Base-by-base conservation (phyloP, 2,329 filamentous ascomycete species). In the Emydomyces testavorans region DNA sequence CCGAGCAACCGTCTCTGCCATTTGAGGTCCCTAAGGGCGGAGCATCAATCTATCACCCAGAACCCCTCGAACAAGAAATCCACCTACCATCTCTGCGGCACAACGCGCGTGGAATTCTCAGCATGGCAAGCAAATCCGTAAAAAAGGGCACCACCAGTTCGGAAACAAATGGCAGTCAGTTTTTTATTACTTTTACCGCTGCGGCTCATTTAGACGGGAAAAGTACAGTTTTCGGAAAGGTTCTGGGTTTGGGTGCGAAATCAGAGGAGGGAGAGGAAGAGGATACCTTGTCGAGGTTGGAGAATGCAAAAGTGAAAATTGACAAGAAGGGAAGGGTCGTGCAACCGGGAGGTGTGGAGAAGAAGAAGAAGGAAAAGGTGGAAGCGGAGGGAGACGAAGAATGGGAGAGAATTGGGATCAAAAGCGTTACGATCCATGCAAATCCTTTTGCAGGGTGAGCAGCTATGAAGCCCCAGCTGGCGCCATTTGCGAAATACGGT, bases 141-240 rank as follows among this genome's bases (percentile, higher is more conserved):
- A 69, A 69, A 52, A 64, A 65, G 8, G 73, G 74, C 0, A 60
- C 61, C 28, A 64, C 65, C 16, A 62, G 60, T 6, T 65, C 65
- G 0, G 45, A 58, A 3, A 62, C 64, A 1, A 48, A 79, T 53
- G 76, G 75, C 0, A 76, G 72, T 48, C 79, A 82, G 58, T 82
- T 82, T 65, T 82, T 81, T 61, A 70, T 82, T 39, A 77, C 75
- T 0, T 75, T 79, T 57, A 77, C 74, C 18, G 65, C 77, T 1
- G 76, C 78, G 11, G 71, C 77, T 47, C 79, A 82, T 69, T 62
- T 82, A 29, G 79, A 82, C 60, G 79, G 79, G 6, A 77, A 79
- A 59, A 82, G 81, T 57, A 80, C 79, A 0, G 77, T 81, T 1
- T 82, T 82, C 63, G 79, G 79, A 11, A 73, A 75, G 53, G 70